Base-by-base conservation (phyloP, 805 yeast species). In the Zygotorulaspora danielsina region DNA sequence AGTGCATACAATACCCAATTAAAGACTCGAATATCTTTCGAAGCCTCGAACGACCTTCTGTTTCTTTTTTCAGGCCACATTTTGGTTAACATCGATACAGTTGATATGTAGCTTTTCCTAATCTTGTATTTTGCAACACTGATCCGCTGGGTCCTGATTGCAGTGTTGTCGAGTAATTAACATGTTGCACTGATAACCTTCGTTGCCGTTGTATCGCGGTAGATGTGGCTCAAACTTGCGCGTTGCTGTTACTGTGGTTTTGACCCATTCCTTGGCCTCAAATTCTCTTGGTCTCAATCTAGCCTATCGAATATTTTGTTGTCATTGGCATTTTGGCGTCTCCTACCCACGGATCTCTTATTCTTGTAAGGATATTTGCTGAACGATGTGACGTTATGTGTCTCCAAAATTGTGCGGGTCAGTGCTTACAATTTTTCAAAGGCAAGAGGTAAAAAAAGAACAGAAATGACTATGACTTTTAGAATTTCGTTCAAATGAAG, bases 391-490 rank as follows among this genome's bases (percentile, higher is more conserved):
- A 27, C 12, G 31, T 27, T 27, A 6, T 27, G 31, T 27, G 31
- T 27, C 31, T 27, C 18, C 13, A 15, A n/a, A 15, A 27, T 27
- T n/a, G 16, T 27, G 31, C 31, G 16, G 31, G 17, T 27, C 17
- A 15, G 8, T 27, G 5, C 4, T 27, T 27, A 3, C 15, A 15
- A 12, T 27, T 27, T 27, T 26, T n/a, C 12, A n/a, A n/a, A 27
- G 16, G 16, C 31, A 27, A 27, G 31, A 27, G 15, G 31, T 12
- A 27, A 18, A 27, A 27, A 27, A 27, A 27, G 17, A 15, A 27
- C 18, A 15, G 31, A 15, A 27, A 12, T 21, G 31, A 27, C 31
- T n/a, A 27, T 27, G 31, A 27, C 31, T 27, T 27, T 27, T 27
- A 12, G 18, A 4, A 27, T n/a, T 27, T n/a, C 31, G 16, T 27